These are phyloP conservation scores for Saprolegnia diclina DNA, from an alignment of 352 stramenopile species.

Conservation along the genomic window DNA sequence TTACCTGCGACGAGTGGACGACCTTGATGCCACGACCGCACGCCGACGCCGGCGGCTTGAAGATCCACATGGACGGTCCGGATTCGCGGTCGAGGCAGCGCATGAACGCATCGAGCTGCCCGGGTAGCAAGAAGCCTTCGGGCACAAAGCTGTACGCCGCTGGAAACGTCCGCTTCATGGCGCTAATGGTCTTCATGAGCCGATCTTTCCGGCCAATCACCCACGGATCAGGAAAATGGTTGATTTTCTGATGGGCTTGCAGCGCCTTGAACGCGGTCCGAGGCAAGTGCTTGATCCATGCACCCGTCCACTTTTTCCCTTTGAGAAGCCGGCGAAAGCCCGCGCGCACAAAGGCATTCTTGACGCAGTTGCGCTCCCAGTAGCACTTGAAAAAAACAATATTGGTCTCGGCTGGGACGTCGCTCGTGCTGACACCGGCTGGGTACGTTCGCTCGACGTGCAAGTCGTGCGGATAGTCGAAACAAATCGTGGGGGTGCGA, in stretches of 20 bases:
- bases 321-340: slow-evolving; percentile 54
- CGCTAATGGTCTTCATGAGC: slow-evolving; percentile 67
- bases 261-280: slow-evolving; percentile 55
- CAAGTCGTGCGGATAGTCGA: slow-evolving; percentile 82
- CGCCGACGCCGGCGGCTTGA: slow-evolving; percentile 80
- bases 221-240: slow-evolving; percentile 88
- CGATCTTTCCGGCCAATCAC: slow-evolving; percentile 87
- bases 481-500: slow-evolving; percentile 72
- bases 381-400: slow-evolving; percentile 74
- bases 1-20: slow-evolving; percentile 31
- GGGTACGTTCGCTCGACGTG: slow-evolving; percentile 42
- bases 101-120: slow-evolving; percentile 58
- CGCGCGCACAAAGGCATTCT: slow-evolving; percentile 80
- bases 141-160: slow-evolving; percentile 73
- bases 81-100: slow-evolving; percentile 29
- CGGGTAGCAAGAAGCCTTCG: slow-evolving; percentile 76
- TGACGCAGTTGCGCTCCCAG: slow-evolving; percentile 91
- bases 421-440: slow-evolving; percentile 31
- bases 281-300: slow-evolving; percentile 67
- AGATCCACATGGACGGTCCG: slow-evolving; percentile 64
- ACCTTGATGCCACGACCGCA: slow-evolving; percentile 86
- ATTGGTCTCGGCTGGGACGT: slow-evolving; percentile 39
- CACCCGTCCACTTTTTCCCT: slow-evolving; percentile 44
- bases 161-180: slow-evolving; percentile 52
- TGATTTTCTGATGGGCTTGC: slow-evolving; percentile 69